A percentile compares a stretch with the other conserved stretches of the same genome.
These are phyloP conservation scores for Suhomyces maxii DNA, from an alignment of 1,139 yeast genomes.

Conservation along the genomic window DNA sequence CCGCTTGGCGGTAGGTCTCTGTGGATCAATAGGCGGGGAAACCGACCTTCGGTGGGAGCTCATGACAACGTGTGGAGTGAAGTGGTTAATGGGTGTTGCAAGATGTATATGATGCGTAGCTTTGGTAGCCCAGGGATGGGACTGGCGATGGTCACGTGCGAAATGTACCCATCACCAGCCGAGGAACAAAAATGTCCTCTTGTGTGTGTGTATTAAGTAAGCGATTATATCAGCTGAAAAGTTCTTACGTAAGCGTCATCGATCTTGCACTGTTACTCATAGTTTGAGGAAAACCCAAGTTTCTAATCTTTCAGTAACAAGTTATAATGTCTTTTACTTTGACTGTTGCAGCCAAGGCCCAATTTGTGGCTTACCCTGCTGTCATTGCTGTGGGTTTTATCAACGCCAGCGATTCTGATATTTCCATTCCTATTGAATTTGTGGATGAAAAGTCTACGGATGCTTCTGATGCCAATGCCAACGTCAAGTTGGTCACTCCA, in stretches of 20 bases:
- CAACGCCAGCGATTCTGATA: slow-evolving; percentile 49
- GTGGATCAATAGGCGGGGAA: slow-evolving; percentile 10
- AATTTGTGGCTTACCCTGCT: slow-evolving; percentile 75
- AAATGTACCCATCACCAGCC: not conserved
- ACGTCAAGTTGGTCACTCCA: slow-evolving; percentile 45
- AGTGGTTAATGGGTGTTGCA: not conserved
- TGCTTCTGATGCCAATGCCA: slow-evolving; percentile 38
- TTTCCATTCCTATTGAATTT: slow-evolving; percentile 60
- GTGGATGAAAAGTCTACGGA: slow-evolving; percentile 61
- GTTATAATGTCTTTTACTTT: slow-evolving; percentile 37
- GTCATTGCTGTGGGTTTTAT: slow-evolving; percentile 76
- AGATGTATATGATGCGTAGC: no score
- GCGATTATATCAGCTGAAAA: not conserved
- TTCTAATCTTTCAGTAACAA: no score
- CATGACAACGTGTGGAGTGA: slow-evolving; percentile 1
- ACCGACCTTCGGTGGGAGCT: slow-evolving; percentile 4
- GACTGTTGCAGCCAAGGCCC: slow-evolving; percentile 83
- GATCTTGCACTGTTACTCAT: no score
- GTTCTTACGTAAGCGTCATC: no score
- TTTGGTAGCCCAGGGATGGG: not conserved
- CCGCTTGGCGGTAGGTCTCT: slow-evolving; percentile 74
- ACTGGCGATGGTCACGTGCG: not conserved
- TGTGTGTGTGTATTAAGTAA: no score
- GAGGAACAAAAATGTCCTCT: no score
- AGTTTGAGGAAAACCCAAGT: no score